Percentiles rank a stretch among this genome's conserved stretches.
These are phyloP conservation scores for Diplodia mutila DNA, from an alignment of 2,329 filamentous ascomycete species.

Conservation along the genomic window DNA sequence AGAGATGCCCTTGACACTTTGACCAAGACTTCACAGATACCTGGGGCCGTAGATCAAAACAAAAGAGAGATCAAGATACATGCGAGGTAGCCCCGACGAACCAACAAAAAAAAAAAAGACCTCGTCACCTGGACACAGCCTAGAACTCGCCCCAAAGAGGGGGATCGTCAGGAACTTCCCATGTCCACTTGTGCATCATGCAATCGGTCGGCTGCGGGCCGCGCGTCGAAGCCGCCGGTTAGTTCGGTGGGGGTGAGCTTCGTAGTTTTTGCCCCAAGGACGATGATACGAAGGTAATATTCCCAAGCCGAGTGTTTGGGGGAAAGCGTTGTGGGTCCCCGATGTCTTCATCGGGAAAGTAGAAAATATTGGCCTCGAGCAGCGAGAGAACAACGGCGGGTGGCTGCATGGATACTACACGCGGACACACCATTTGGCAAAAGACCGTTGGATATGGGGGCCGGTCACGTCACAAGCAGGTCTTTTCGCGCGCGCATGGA, in stretches of 20 bases:
- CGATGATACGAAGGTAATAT: background rate
- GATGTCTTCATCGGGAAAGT: background rate
- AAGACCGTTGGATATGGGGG: too few species aligned
- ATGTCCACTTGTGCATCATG: background rate
- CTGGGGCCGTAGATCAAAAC: too few species aligned
- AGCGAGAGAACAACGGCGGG: background rate
- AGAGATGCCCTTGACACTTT: too few species aligned
- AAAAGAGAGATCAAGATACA: too few species aligned
- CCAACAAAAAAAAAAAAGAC: background rate
- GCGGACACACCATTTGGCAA: too few species aligned
- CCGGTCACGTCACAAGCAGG: background rate
- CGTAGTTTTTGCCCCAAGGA: background rate
- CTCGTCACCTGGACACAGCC: background rate
- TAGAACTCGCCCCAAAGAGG: background rate
- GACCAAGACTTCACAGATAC: too few species aligned
- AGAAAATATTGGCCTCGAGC: background rate
- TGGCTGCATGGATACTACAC: background rate
- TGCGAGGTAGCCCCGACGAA: too few species aligned
- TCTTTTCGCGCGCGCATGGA: background rate
- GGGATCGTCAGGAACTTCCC: constrained; percentile 14
- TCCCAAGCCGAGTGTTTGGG: background rate
- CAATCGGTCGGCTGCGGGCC: constrained; percentile 3
- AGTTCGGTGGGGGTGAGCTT: background rate
- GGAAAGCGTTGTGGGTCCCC: background rate
- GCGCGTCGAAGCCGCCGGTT: background rate